phyloP scores from a whole-genome alignment of 1,139 yeast species.

The Suhomyces bokatorum region DNA sequence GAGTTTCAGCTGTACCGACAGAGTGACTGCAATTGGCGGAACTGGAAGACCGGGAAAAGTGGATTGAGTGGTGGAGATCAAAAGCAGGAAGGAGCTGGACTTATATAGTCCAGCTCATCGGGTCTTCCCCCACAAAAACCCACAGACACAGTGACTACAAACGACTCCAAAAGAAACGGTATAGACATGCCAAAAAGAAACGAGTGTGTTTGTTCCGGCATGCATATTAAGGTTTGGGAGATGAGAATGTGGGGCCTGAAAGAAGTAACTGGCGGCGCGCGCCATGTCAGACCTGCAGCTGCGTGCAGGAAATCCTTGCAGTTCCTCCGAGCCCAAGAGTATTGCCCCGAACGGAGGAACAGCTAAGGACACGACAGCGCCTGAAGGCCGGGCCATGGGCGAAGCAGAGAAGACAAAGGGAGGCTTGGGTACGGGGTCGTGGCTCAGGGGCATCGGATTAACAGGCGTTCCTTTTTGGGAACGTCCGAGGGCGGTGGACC shows the following conservation, averaged over 20 bases:
- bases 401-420: background rate
- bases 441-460: too few species aligned
- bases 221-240: background rate
- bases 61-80: background rate
- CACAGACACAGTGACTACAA: too few species aligned
- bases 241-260: background rate
- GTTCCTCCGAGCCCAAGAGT: slow-evolving; percentile 5
- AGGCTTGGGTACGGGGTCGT: too few species aligned
- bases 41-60: background rate
- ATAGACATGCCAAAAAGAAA: slow-evolving; percentile 12
- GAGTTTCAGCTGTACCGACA: background rate
- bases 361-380: background rate
- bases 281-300: background rate
- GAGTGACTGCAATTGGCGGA: background rate
- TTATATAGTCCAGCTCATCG: slow-evolving; percentile 1
- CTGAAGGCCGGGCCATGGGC: background rate
- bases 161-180: slow-evolving; percentile 7
- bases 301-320: slow-evolving; percentile 1
- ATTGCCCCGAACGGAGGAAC: background rate
- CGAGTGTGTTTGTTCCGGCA: slow-evolving; percentile 14
- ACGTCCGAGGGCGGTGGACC: too few species aligned
- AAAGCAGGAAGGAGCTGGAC: background rate
- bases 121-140: slow-evolving; percentile 10
- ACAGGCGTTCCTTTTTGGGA: too few species aligned
- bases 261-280: background rate